phyloP scores from a whole-genome alignment of 176 grass and related monocot species.

The Sorghum bicolor region DNA sequence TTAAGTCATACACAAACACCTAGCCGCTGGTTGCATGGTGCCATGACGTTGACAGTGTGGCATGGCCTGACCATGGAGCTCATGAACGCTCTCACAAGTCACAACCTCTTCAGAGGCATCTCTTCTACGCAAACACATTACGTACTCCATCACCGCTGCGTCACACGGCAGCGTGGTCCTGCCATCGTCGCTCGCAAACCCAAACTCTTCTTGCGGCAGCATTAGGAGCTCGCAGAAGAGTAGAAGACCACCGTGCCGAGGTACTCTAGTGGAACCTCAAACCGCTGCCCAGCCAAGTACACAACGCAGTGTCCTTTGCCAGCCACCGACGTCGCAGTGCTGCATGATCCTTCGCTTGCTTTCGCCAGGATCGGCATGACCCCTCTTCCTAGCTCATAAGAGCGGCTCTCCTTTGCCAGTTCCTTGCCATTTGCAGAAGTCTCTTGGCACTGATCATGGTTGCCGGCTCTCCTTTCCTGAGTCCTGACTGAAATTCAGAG shows the following conservation, averaged over 20 bases:
- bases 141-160: slow-evolving; percentile 34
- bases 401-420: slow-evolving; percentile 13
- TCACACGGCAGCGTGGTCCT: slow-evolving; percentile 45
- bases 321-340: not conserved
- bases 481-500: too few species aligned
- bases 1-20: not conserved
- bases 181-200: not conserved
- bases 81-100: slow-evolving; percentile 23
- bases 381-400: slow-evolving; percentile 32
- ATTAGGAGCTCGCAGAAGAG: slow-evolving; percentile 42
- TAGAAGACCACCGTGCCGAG: slow-evolving; percentile 28
- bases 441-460: too few species aligned
- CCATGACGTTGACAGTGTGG: not conserved
- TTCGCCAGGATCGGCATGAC: not conserved
- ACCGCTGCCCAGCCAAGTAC: slow-evolving; percentile 32
- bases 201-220: slow-evolving; percentile 44
- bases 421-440: not conserved
- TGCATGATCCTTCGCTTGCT: not conserved
- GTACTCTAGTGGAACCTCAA: slow-evolving; percentile 45
- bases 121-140: slow-evolving; percentile 34
- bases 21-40: not conserved
- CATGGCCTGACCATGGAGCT: slow-evolving; percentile 31
- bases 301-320: not conserved
- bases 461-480: too few species aligned
- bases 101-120: slow-evolving; percentile 27